A percentile compares a stretch with the other conserved stretches of the same genome.
phyloP scores from a whole-genome alignment of 2,329 filamentous ascomycete species.

The Neofusicoccum sp. region DNA sequence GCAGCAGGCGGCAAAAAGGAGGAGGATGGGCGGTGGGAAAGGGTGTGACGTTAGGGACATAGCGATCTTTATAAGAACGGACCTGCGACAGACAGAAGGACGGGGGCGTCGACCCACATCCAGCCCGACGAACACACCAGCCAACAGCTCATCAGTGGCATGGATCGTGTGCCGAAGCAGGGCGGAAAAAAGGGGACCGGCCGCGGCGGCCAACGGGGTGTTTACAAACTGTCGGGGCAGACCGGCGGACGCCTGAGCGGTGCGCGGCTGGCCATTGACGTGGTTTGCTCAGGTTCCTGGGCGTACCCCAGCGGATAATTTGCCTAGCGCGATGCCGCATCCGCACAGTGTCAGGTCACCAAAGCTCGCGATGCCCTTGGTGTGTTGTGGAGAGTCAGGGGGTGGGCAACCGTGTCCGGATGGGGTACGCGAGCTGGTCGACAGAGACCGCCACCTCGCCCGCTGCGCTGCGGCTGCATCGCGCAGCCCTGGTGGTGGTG shows the following conservation, averaged over 20 bases:
- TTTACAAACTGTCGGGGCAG: constrained; percentile 6
- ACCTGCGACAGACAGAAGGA: constrained; percentile 2
- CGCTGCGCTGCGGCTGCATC: background rate
- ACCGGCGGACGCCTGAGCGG: constrained; percentile 8
- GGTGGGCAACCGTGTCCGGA: constrained; percentile 1
- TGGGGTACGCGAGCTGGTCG: background rate
- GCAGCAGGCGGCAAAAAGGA: background rate
- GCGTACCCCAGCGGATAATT: constrained; percentile 13
- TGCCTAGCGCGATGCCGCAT: constrained; percentile 14
- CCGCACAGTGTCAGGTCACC: constrained; percentile 13
- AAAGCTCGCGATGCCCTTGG: background rate
- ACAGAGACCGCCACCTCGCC: background rate
- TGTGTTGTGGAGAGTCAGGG: constrained; percentile 11
- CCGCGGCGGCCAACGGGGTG: constrained; percentile 5
- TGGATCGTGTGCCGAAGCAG: constrained; percentile 1
- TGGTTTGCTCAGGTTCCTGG: background rate
- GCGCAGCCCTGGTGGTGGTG: background rate
- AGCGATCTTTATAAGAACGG: background rate
- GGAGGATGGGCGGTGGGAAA: constrained; percentile 10
- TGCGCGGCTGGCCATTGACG: constrained; percentile 8
- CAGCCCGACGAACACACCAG: background rate
- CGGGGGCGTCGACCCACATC: constrained; percentile 3
- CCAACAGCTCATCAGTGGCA: constrained; percentile 1
- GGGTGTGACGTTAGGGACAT: background rate
- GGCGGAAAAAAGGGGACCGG: constrained; percentile 1